Evolutionary conservation across 2,329 filamentous ascomycete genomes (phyloP).

Genomic region (Acephala macrosclerotiorum): DNA sequence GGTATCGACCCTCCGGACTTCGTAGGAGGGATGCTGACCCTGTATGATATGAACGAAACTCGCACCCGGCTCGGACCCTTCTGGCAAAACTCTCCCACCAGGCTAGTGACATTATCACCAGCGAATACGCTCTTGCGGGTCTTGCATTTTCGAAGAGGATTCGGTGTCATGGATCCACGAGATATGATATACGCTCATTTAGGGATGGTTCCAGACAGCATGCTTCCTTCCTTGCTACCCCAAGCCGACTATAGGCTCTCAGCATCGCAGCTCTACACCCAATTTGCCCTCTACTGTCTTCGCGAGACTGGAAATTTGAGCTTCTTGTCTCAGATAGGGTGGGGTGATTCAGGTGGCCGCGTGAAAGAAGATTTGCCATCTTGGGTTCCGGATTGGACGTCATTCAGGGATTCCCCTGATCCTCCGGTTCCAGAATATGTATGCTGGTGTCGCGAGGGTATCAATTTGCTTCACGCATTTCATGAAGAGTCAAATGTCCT

Average conservation of each 20-base stretch:
- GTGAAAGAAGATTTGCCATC: neutral
- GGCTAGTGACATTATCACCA: neutral
- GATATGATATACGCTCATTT: constrained; percentile 1
- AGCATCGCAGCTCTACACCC: neutral
- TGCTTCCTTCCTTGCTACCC: neutral
- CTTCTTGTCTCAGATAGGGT: neutral
- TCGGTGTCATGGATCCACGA: neutral
- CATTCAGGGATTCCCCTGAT: neutral
- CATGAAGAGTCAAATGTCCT: too few species aligned
- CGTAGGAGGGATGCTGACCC: neutral
- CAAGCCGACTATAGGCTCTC: neutral
- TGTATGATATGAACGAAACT: neutral
- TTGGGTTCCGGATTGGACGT: neutral
- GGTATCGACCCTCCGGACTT: neutral
- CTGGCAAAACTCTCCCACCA: neutral
- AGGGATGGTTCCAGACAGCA: neutral
- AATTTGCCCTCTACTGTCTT: neutral
- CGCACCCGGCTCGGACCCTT: neutral
- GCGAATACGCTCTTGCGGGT: neutral
- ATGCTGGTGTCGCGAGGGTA: too few species aligned
- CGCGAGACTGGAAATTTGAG: neutral
- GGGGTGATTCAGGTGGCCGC: neutral
- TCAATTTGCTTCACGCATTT: too few species aligned
- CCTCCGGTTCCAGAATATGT: too few species aligned
- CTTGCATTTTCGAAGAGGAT: neutral